These are phyloP conservation scores for Retiboletus flavoniger DNA, from an alignment of 1,284 basidiomycete species.

Conservation along the genomic window DNA sequence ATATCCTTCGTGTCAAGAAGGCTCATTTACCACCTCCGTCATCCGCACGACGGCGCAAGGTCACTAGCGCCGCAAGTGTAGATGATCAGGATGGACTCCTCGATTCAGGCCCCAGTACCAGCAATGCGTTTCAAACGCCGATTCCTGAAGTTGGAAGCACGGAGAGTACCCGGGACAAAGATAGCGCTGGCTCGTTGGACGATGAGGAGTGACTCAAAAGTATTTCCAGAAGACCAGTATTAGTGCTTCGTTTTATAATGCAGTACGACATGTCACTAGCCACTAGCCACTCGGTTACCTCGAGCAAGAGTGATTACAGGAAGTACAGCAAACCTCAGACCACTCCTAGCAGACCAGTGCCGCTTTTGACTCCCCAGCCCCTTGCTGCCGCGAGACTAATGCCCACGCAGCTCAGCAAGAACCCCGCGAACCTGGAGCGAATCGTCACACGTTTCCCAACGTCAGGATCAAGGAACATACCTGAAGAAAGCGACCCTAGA, in stretches of 20 bases:
- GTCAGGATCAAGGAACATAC: constrained; percentile 36
- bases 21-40: constrained; percentile 48
- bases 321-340: constrained; percentile 31
- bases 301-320: not conserved
- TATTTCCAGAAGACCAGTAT: constrained; percentile 33
- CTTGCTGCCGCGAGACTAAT: constrained; percentile 72
- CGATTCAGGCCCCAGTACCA: constrained; percentile 28
- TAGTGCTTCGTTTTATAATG: constrained; percentile 2
- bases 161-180: constrained; percentile 32
- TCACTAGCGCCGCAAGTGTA: constrained; percentile 55
- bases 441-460: not conserved
- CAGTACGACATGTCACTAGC: not conserved
- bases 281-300: not conserved
- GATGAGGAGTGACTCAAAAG: constrained; percentile 46
- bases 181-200: constrained; percentile 62
- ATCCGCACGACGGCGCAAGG: constrained; percentile 45
- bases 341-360: constrained; percentile 63
- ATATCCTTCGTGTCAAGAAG: constrained; percentile 71
- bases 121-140: constrained; percentile 10
- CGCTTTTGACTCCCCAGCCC: constrained; percentile 61
- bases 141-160: constrained; percentile 11
- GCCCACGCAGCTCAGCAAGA: constrained; percentile 72
- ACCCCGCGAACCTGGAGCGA: constrained; percentile 66
- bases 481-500: constrained; percentile 82
- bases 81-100: constrained; percentile 26